Evolutionary conservation across 2,329 filamentous ascomycete species (phyloP).

Genomic region (Aureobasidium sp.): DNA sequence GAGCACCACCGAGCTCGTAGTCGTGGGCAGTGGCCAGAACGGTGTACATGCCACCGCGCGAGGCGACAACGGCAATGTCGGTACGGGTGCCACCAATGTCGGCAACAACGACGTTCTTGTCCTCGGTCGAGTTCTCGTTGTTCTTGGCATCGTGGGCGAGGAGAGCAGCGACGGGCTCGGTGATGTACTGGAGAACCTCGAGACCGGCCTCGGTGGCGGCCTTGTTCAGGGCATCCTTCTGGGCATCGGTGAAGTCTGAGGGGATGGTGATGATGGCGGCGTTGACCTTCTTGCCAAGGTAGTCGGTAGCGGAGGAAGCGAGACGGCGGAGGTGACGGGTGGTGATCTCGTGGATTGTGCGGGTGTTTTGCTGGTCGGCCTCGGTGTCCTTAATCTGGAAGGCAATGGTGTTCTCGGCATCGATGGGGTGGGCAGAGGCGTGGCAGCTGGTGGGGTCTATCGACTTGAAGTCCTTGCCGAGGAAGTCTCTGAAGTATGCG

Average conservation of each 20-base stretch:
- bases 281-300: slow-evolving; percentile 84
- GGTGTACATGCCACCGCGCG: slow-evolving; percentile 91
- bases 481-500: slow-evolving; percentile 90
- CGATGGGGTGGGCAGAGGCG: slow-evolving; percentile 80
- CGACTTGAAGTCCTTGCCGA: slow-evolving; percentile 92
- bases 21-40: slow-evolving; percentile 89
- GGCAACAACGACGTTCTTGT: slow-evolving; percentile 87
- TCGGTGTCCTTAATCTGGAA: slow-evolving; percentile 72
- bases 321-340: slow-evolving; percentile 79
- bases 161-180: slow-evolving; percentile 80
- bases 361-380: slow-evolving; percentile 47
- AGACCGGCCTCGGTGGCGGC: slow-evolving; percentile 73
- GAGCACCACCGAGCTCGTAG: slow-evolving; percentile 81
- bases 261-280: slow-evolving; percentile 92
- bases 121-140: slow-evolving; percentile 61
- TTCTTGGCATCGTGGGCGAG: slow-evolving; percentile 80
- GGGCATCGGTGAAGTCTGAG: slow-evolving; percentile 83
- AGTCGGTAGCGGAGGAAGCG: slow-evolving; percentile 77
- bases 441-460: slow-evolving; percentile 96
- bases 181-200: slow-evolving; percentile 86
- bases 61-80: slow-evolving; percentile 83
- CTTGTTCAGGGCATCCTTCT: slow-evolving; percentile 70
- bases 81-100: slow-evolving; percentile 90
- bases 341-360: slow-evolving; percentile 72
- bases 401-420: slow-evolving; percentile 61